These are phyloP conservation scores for Vaccinium macrocarpon DNA, from an alignment of 148 eudicot species.

Conservation along the genomic window DNA sequence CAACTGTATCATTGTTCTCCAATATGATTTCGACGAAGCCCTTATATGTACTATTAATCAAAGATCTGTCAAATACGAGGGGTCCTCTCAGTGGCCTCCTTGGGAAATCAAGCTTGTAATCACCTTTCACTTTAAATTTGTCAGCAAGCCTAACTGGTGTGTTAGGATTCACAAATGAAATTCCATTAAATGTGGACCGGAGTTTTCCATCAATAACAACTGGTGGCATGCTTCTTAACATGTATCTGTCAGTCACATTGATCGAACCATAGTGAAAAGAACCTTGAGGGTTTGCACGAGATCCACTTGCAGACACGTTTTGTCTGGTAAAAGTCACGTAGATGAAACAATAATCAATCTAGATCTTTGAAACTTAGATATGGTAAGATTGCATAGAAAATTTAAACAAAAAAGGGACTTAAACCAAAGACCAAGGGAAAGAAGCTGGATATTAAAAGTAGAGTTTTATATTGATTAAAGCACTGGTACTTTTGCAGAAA, in stretches of 20 bases:
- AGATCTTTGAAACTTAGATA: background rate
- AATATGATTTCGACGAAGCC: conserved; percentile 76
- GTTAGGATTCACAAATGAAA: conserved; percentile 75
- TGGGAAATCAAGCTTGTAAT: conserved; percentile 82
- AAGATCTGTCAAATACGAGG: conserved; percentile 52
- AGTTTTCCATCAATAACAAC: conserved; percentile 57
- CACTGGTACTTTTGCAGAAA: background rate
- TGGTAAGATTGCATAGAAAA: background rate
- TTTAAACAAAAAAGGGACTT: background rate
- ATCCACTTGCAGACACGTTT: conserved; percentile 86
- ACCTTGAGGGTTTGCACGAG: conserved; percentile 97
- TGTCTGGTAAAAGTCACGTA: conserved; percentile 39
- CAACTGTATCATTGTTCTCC: conserved; percentile 87
- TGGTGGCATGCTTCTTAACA: conserved; percentile 67
- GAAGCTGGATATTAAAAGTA: background rate
- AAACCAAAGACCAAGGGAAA: background rate
- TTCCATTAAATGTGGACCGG: conserved; percentile 73
- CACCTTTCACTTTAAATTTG: conserved; percentile 56
- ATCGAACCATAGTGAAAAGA: conserved; percentile 88
- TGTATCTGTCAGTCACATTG: conserved; percentile 64
- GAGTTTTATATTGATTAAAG: background rate
- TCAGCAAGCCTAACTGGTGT: conserved; percentile 94
- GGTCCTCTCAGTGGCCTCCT: conserved; percentile 50
- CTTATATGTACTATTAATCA: conserved; percentile 78
- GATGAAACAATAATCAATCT: background rate